Percentiles rank a stretch among this genome's conserved stretches.
Evolutionary conservation across 352 stramenopile species (phyloP).

Genomic region (Phytophthora rubi): DNA sequence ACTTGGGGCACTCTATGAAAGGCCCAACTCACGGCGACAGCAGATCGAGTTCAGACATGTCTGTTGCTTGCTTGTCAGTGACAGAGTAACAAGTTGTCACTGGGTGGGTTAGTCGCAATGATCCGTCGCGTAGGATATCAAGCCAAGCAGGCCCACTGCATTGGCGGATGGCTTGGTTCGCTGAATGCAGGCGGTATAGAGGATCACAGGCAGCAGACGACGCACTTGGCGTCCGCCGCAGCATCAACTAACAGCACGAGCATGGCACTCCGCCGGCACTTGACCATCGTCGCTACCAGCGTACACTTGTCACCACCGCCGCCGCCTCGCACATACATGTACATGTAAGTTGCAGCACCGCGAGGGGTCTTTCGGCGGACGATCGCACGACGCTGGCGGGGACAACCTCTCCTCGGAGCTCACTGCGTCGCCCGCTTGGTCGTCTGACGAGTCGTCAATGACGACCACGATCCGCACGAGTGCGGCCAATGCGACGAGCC

Average conservation of each 20-base stretch:
- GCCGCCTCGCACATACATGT: not conserved
- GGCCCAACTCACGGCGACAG: not conserved
- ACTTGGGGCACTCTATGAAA: not conserved
- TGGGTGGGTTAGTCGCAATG: not conserved
- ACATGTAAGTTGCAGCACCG: not conserved
- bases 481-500: too few species aligned
- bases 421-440: constrained; percentile 11
- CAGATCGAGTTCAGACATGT: not conserved
- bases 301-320: not conserved
- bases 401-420: constrained; percentile 9
- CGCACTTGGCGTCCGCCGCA: not conserved
- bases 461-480: not conserved
- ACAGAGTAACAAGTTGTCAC: too few species aligned
- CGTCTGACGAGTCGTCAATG: not conserved
- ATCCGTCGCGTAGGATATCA: not conserved
- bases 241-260: not conserved
- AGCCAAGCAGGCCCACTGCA: not conserved
- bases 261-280: not conserved
- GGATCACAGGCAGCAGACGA: constrained; percentile 2
- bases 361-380: constrained; percentile 10
- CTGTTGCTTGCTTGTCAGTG: not conserved
- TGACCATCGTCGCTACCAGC: not conserved
- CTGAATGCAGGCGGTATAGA: not conserved
- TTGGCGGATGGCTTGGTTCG: not conserved
- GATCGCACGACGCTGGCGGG: constrained; percentile 9